These are phyloP conservation scores for Mycosarcoma mackinlayi DNA, from an alignment of 1,284 basidiomycete genomes.

Conservation along the genomic window DNA sequence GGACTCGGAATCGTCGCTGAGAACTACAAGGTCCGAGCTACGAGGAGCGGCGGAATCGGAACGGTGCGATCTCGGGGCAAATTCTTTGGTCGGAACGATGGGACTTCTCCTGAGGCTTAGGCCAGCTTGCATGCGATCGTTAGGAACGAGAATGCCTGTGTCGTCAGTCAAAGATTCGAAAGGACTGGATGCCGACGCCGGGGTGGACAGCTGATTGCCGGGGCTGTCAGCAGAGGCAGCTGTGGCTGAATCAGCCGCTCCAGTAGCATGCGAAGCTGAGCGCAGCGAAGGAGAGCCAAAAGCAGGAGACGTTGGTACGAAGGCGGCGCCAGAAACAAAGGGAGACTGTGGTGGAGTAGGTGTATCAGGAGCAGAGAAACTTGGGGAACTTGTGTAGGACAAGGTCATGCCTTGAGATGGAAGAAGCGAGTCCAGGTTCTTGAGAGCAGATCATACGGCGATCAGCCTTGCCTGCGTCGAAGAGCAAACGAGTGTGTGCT, in stretches of 20 bases:
- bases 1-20: slow-evolving; percentile 10
- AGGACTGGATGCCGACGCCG: slow-evolving; percentile 10
- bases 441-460: neutral
- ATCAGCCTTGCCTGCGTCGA: neutral
- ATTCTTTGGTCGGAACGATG: slow-evolving; percentile 11
- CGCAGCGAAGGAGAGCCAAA: slow-evolving; percentile 16
- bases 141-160: slow-evolving; percentile 32
- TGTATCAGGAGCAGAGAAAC: slow-evolving; percentile 27
- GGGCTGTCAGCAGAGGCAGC: slow-evolving; percentile 9
- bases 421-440: neutral
- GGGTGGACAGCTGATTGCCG: neutral
- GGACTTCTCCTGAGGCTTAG: slow-evolving; percentile 40
- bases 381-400: slow-evolving; percentile 42
- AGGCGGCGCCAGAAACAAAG: slow-evolving; percentile 18
- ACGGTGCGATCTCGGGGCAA: slow-evolving; percentile 5
- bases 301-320: slow-evolving; percentile 14
- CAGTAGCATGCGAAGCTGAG: slow-evolving; percentile 20
- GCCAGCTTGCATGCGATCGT: slow-evolving; percentile 51
- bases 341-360: slow-evolving; percentile 26
- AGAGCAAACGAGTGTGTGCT: neutral
- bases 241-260: slow-evolving; percentile 11
- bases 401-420: slow-evolving; percentile 38
- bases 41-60: slow-evolving; percentile 3
- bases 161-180: slow-evolving; percentile 7
- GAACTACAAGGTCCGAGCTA: neutral